Base-by-base conservation (phyloP, 805 yeast genomes). In the Yarrowia osloensis region DNA sequence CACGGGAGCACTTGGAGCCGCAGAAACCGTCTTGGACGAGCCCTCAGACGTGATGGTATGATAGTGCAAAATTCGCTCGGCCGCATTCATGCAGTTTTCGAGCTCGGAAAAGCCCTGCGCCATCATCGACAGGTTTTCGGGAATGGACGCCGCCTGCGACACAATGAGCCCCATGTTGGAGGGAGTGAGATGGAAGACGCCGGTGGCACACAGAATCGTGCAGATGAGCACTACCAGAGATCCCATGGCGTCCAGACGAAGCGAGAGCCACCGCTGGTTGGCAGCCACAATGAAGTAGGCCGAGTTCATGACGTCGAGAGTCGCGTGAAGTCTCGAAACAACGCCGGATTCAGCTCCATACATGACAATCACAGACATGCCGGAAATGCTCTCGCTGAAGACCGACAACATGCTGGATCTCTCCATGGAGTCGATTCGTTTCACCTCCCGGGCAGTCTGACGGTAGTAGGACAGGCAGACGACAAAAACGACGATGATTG, bases 11-110 rank as follows among this genome's bases (percentile, higher is more conserved):
- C n/a, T 21, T 7, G 50, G 50, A 17, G 33, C 75, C 62, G 85
- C 82, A 44, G 78, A 75, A 70, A 35, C 61, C 5, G 33, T 37
- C 46, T 82, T 85, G 0, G 88, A 81, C 1, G 89, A 89, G 75
- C 91, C 96, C 72, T 86, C 87, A 1, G 75, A 74, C 6, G 89
- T 76, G n/a, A 83, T 79, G 69, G 78, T 80, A 0, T 90, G 91
- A 75, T 89, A 88, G 71, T 86, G 85, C 65, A 84, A 79, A 40
- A 90, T 76, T 75, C 96, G 81, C 75, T 90, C 95, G 28, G 85
- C 90, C 0, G 92, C 85, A 71, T 88, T 89, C 87, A 90, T 81
- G 71, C 88, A 88, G 75, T 89, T 90, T 73, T 90, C 95, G 29
- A 88, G 84, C 72, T 86, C 86, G 1, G 94, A 88, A 73, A 85